A percentile compares a stretch with the other conserved stretches of the same genome.
phyloP scores from a whole-genome alignment of 2,329 filamentous ascomycete species.

The Aureobasidium sp. region DNA sequence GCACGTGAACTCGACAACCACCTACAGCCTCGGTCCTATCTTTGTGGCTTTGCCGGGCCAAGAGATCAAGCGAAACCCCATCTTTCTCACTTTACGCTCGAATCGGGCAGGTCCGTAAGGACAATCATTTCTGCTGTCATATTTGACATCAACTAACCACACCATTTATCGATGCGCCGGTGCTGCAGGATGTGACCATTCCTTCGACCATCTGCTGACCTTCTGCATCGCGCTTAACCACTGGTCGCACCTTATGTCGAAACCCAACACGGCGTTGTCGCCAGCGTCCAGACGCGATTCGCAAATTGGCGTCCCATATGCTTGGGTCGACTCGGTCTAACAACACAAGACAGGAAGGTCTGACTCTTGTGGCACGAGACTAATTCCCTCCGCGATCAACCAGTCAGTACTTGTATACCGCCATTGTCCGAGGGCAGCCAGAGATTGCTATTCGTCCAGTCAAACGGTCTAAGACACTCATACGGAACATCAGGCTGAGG shows the following conservation, averaged over 20 bases:
- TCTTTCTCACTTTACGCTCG: background rate
- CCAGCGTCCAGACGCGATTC: background rate
- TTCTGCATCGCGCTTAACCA: background rate
- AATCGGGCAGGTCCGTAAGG: conserved; percentile 7
- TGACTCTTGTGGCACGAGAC: background rate
- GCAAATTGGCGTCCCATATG: background rate
- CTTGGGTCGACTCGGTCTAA: background rate
- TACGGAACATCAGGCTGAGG: background rate
- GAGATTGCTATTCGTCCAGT: background rate
- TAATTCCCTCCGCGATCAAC: background rate
- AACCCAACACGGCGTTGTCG: background rate
- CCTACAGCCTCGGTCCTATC: background rate
- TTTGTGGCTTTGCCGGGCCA: background rate
- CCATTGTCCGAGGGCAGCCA: background rate
- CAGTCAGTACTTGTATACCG: background rate
- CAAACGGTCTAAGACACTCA: background rate
- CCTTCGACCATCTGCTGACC: background rate
- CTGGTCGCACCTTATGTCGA: background rate
- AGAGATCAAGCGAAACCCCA: conserved; percentile 2
- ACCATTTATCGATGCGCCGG: background rate
- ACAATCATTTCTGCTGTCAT: background rate
- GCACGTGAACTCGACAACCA: background rate
- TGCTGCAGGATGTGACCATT: background rate
- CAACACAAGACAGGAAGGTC: background rate
- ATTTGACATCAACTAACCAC: background rate